Conservation (phyloP, 129 eudicot genomes). For the Flaveria brownii region DNA sequence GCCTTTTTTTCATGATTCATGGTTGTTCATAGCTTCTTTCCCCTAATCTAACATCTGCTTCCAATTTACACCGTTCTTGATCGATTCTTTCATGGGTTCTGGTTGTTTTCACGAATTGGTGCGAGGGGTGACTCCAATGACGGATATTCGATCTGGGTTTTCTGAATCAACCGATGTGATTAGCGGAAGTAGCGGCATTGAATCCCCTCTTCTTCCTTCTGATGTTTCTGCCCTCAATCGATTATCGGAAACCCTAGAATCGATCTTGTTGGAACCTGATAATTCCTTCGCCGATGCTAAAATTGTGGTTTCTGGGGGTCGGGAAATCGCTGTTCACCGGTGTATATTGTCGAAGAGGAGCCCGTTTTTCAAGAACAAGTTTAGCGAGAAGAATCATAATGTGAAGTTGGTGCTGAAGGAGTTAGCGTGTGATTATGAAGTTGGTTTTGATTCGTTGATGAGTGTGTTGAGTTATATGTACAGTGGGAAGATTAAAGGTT, state of each 20-base stretch:
- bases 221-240: conserved; percentile 43
- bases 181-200: conserved; percentile 57
- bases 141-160: conserved; percentile 43
- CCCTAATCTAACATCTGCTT: conserved; percentile 10
- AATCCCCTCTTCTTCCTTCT: conserved; percentile 21
- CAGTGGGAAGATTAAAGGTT: conserved; percentile 60
- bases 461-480: conserved; percentile 68
- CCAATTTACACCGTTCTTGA: background rate
- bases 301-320: conserved; percentile 46
- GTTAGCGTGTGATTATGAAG: conserved; percentile 52
- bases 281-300: conserved; percentile 62
- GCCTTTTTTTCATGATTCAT: background rate
- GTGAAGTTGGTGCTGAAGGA: conserved; percentile 67
- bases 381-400: conserved; percentile 28
- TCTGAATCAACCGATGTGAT: conserved; percentile 71
- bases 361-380: conserved; percentile 49
- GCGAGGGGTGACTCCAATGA: background rate
- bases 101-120: background rate
- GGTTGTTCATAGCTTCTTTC: conserved; percentile 3
- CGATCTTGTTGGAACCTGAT: conserved; percentile 36
- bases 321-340: conserved; percentile 65
- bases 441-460: conserved; percentile 62
- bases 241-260: conserved; percentile 49
- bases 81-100: too few species aligned
- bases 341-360: conserved; percentile 72